Conservation (phyloP, 1,284 basidiomycete species). For the Leucoagaricus sp. region DNA sequence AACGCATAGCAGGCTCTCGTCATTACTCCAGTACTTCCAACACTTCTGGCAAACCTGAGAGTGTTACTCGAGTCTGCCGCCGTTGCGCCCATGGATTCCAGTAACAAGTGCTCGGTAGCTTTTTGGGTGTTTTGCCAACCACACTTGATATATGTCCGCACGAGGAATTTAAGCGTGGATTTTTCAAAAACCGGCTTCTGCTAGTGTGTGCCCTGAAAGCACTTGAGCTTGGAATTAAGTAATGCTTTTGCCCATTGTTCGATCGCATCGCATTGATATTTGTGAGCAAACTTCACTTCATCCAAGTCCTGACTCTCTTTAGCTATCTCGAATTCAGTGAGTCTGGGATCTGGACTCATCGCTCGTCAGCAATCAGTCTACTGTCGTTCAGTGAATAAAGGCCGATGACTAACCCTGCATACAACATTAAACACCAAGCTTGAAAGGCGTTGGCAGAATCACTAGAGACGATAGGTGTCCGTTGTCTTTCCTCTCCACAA, state of each 20-base stretch:
- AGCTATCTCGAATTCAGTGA: not conserved
- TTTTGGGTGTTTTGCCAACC: not conserved
- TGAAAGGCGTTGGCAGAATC: not conserved
- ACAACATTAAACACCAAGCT: not conserved
- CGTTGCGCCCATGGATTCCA: not conserved
- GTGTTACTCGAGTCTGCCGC: not conserved
- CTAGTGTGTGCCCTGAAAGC: not conserved
- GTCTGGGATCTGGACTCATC: no score
- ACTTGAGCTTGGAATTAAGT: not conserved
- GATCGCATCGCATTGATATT: not conserved
- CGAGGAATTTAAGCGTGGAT: not conserved
- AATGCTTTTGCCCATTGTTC: not conserved
- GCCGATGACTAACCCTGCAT: not conserved
- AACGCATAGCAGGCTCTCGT: not conserved
- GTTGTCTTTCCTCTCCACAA: not conserved
- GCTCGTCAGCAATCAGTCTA: no score
- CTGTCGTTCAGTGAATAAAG: no score
- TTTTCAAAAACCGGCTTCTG: no score
- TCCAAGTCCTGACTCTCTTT: not conserved
- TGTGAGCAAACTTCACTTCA: not conserved
- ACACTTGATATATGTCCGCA: not conserved
- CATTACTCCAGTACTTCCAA: not conserved
- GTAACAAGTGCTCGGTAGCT: not conserved
- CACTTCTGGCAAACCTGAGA: not conserved
- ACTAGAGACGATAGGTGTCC: not conserved